phyloP scores from a whole-genome alignment of 306 rosid genomes.

The Canavalia gladiata region DNA sequence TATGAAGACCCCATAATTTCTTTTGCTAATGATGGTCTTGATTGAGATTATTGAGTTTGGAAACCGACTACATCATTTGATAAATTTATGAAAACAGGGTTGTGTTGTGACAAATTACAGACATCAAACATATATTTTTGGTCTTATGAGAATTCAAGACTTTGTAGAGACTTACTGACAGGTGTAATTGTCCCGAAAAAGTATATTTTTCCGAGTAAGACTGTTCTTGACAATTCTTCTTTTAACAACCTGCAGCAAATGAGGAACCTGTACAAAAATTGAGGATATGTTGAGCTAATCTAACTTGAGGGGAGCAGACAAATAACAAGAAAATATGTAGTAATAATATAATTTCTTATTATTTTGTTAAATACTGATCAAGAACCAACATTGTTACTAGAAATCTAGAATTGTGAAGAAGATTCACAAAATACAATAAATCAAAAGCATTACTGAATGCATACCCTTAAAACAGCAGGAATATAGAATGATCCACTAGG shows the following conservation, averaged over 20 bases:
- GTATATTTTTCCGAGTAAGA: conserved; percentile 87
- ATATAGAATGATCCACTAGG: conserved; percentile 90
- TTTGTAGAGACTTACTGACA: conserved; percentile 79
- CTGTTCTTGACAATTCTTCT: conserved; percentile 76
- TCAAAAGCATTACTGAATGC: conserved; percentile 24
- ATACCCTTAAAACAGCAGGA: conserved; percentile 95
- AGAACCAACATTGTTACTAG: neutral
- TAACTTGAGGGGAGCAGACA: conserved; percentile 19
- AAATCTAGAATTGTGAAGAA: conserved; percentile 12
- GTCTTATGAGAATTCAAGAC: conserved; percentile 18
- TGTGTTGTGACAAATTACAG: conserved; percentile 4
- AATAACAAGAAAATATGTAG: conserved; percentile 21
- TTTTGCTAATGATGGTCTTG: too few relatives aligned
- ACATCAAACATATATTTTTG: conserved; percentile 34
- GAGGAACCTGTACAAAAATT: conserved; percentile 73
- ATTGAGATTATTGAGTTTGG: too few relatives aligned
- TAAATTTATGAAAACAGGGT: neutral
- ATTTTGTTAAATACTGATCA: conserved; percentile 18
- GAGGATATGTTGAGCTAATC: conserved; percentile 43
- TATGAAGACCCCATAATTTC: too few relatives aligned
- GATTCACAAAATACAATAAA: conserved; percentile 27
- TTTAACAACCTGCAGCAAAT: conserved; percentile 89
- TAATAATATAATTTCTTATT: neutral
- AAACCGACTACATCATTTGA: too few relatives aligned
- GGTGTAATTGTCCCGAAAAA: conserved; percentile 82